phyloP scores from a whole-genome alignment of 1,139 yeast genomes.

The Saccharomyces pastorianus region DNA sequence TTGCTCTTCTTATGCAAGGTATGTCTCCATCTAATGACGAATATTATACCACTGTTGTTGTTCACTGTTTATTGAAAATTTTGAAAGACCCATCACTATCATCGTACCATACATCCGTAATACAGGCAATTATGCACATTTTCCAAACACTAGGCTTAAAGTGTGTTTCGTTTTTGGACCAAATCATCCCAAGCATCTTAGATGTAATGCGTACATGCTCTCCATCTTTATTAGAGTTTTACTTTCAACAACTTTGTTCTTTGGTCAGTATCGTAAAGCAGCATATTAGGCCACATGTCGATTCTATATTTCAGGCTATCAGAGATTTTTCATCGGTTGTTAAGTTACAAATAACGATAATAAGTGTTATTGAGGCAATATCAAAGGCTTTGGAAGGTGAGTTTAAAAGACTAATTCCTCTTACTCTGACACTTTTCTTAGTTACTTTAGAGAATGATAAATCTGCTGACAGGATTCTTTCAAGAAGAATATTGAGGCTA shows the following conservation, averaged over 20 bases:
- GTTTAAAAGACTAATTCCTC: slow-evolving; percentile 76
- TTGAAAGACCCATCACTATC: slow-evolving; percentile 78
- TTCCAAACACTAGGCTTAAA: slow-evolving; percentile 82
- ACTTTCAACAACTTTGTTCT: slow-evolving; percentile 80
- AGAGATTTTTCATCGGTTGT: slow-evolving; percentile 64
- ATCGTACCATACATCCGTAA: slow-evolving; percentile 81
- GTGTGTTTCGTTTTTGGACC: slow-evolving; percentile 80
- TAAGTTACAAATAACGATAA: slow-evolving; percentile 68
- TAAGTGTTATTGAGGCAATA: slow-evolving; percentile 73
- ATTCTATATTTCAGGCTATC: slow-evolving; percentile 65
- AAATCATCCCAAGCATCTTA: slow-evolving; percentile 80
- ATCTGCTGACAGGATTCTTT: slow-evolving; percentile 53
- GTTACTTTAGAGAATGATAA: slow-evolving; percentile 74
- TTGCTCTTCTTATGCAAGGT: slow-evolving; percentile 84
- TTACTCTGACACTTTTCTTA: slow-evolving; percentile 64
- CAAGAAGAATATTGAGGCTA: slow-evolving; percentile 75
- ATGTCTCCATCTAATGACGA: slow-evolving; percentile 92
- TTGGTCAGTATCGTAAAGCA: slow-evolving; percentile 78
- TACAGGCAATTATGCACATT: slow-evolving; percentile 85
- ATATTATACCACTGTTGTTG: slow-evolving; percentile 92
- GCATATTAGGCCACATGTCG: slow-evolving; percentile 76
- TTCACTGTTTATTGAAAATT: slow-evolving; percentile 75
- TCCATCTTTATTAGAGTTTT: slow-evolving; percentile 72
- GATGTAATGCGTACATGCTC: slow-evolving; percentile 82
- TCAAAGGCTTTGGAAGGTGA: slow-evolving; percentile 88